Conservation (phyloP, 257 asterid species). For the Solanum habrochaites region DNA sequence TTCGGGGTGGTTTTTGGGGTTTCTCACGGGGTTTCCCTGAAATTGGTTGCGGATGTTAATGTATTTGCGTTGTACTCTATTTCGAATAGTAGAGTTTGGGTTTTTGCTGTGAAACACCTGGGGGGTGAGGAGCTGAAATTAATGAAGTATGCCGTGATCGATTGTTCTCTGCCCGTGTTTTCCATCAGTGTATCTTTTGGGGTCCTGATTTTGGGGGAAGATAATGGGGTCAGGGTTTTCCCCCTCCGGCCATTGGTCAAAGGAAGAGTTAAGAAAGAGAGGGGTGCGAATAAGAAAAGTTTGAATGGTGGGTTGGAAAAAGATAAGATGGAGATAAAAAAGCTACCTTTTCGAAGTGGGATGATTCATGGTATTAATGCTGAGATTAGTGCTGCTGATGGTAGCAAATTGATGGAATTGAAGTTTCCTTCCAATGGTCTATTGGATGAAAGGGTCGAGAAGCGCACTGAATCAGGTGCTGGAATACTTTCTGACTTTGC, state of each 20-base stretch:
- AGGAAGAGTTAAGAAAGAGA: slow-evolving; percentile 42
- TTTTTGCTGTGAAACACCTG: slow-evolving; percentile 43
- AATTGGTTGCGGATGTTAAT: slow-evolving; percentile 47
- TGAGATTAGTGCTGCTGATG: slow-evolving; percentile 4
- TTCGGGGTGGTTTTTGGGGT: slow-evolving; percentile 44
- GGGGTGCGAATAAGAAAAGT: slow-evolving; percentile 1
- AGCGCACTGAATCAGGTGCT: slow-evolving; percentile 42
- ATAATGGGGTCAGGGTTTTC: slow-evolving; percentile 66
- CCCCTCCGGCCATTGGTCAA: slow-evolving; percentile 48
- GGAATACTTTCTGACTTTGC: neutral
- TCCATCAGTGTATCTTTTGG: slow-evolving; percentile 42
- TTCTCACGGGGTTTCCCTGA: slow-evolving; percentile 60
- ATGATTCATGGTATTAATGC: slow-evolving; percentile 11
- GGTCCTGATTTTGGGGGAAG: slow-evolving; percentile 62
- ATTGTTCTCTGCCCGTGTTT: slow-evolving; percentile 53
- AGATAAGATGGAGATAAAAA: slow-evolving; percentile 16
- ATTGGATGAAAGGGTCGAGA: slow-evolving; percentile 16
- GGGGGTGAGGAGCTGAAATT: slow-evolving; percentile 47
- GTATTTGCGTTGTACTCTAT: slow-evolving; percentile 56
- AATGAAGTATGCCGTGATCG: slow-evolving; percentile 72
- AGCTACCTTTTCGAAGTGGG: slow-evolving; percentile 24
- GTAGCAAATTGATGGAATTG: slow-evolving; percentile 6
- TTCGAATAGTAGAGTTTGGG: slow-evolving; percentile 61
- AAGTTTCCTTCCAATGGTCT: slow-evolving; percentile 15
- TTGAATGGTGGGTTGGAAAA: slow-evolving; percentile 8